These are phyloP conservation scores for Suillus decipiens DNA, from an alignment of 768 basidiomycete species.

Conservation along the genomic window DNA sequence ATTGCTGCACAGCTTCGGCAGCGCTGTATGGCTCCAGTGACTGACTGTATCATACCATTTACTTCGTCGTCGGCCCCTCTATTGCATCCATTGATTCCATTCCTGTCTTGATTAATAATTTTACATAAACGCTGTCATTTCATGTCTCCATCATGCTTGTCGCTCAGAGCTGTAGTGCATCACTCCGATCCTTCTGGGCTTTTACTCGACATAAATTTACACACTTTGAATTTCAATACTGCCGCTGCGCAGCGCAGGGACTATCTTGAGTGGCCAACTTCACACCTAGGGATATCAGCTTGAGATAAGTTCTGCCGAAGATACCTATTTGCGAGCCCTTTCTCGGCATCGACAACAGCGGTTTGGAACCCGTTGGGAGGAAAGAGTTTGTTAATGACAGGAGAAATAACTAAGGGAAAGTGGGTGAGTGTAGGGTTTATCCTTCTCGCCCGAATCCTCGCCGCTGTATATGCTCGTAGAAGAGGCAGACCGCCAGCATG, in stretches of 20 bases:
- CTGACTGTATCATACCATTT: too few species aligned
- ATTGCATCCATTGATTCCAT: too few species aligned
- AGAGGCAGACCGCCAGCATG: not conserved
- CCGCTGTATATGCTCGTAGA: not conserved
- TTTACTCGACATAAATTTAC: not conserved
- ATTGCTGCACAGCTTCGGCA: too few species aligned
- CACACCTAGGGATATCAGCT: too few species aligned
- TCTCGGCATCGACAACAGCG: slow-evolving; percentile 78
- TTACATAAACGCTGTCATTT: not conserved
- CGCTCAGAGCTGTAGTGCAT: not conserved
- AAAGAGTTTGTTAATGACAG: not conserved
- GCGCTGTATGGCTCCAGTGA: too few species aligned
- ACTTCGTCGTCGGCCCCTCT: too few species aligned
- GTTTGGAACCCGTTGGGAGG: slow-evolving; percentile 76
- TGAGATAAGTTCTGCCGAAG: too few species aligned
- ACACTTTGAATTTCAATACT: not conserved
- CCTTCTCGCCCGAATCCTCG: not conserved
- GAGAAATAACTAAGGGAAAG: not conserved
- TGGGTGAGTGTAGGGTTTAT: not conserved
- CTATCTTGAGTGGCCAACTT: too few species aligned
- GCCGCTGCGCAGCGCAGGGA: too few species aligned
- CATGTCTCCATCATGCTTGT: not conserved
- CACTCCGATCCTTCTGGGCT: not conserved
- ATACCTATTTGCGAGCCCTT: slow-evolving; percentile 22
- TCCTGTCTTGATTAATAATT: too few species aligned